Conservation (phyloP, 306 rosid species). For the Delonix regia region DNA sequence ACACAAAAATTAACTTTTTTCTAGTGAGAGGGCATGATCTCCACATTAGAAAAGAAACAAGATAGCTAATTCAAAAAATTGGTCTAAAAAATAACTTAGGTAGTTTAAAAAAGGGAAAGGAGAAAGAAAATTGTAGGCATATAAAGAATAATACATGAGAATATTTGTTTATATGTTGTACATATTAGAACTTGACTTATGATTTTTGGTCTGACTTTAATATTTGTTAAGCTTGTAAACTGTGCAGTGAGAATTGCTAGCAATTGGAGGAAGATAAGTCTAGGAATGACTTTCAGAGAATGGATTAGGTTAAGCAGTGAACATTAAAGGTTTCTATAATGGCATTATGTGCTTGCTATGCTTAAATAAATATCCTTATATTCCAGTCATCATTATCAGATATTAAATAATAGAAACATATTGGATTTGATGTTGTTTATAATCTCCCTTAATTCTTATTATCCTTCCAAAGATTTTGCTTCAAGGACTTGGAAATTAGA, state of each 20-base stretch:
- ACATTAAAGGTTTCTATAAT: background rate
- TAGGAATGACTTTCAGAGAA: conserved; percentile 6
- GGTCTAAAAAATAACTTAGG: conserved; percentile 16
- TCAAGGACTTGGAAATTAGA: background rate
- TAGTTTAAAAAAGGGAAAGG: conserved; percentile 5
- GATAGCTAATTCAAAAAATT: too few relatives aligned
- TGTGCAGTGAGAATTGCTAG: background rate
- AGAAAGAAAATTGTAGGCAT: background rate
- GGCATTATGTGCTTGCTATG: background rate
- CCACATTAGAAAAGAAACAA: too few relatives aligned
- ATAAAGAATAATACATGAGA: background rate
- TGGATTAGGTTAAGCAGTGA: background rate
- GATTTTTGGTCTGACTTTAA: conserved; percentile 5
- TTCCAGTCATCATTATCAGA: background rate
- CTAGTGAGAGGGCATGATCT: too few relatives aligned
- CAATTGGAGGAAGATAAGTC: background rate
- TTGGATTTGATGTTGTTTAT: background rate
- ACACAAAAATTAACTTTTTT: too few relatives aligned
- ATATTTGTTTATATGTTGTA: conserved; percentile 2
- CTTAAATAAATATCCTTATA: background rate
- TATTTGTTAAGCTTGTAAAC: conserved; percentile 27
- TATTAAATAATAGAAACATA: background rate
- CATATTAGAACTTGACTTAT: conserved; percentile 8
- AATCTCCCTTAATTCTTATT: background rate
- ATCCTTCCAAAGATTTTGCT: background rate